These are phyloP conservation scores for Neobulgaria alba DNA, from an alignment of 2,329 filamentous ascomycete species.

Conservation along the genomic window DNA sequence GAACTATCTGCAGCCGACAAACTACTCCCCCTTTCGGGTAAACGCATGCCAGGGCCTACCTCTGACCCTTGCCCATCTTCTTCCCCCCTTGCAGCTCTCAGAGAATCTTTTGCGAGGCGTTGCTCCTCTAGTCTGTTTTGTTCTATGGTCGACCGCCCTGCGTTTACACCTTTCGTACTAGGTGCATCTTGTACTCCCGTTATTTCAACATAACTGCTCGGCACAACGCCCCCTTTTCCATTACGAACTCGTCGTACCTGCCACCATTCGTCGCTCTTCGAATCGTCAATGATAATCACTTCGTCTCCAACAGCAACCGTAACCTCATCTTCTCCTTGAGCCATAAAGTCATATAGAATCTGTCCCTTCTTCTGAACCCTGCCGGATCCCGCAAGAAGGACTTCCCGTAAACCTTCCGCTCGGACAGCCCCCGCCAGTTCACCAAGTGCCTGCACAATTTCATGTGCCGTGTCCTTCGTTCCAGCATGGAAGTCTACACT, in stretches of 20 bases:
- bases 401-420: constrained; percentile 76
- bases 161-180: constrained; percentile 45
- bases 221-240: constrained; percentile 90
- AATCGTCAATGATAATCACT: constrained; percentile 81
- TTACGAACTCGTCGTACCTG: constrained; percentile 85
- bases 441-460: constrained; percentile 81
- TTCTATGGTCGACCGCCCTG: constrained; percentile 61
- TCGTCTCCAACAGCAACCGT: constrained; percentile 86
- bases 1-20: constrained; percentile 56
- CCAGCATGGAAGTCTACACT: constrained; percentile 96
- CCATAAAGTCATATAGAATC: constrained; percentile 92
- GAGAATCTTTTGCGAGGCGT: constrained; percentile 70
- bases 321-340: constrained; percentile 93
- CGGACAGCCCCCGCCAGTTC: constrained; percentile 81
- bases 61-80: constrained; percentile 51
- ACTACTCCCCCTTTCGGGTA: constrained; percentile 74
- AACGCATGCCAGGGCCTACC: constrained; percentile 69
- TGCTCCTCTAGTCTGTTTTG: constrained; percentile 75
- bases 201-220: constrained; percentile 91
- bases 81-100: constrained; percentile 51
- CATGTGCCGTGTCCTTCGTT: constrained; percentile 90
- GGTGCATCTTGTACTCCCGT: constrained; percentile 53
- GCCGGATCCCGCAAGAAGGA: constrained; percentile 71
- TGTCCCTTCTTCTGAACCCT: constrained; percentile 69
- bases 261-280: constrained; percentile 97